Base-by-base conservation (phyloP, 2,329 filamentous ascomycete species). In the Monosporascus cannonballus region DNA sequence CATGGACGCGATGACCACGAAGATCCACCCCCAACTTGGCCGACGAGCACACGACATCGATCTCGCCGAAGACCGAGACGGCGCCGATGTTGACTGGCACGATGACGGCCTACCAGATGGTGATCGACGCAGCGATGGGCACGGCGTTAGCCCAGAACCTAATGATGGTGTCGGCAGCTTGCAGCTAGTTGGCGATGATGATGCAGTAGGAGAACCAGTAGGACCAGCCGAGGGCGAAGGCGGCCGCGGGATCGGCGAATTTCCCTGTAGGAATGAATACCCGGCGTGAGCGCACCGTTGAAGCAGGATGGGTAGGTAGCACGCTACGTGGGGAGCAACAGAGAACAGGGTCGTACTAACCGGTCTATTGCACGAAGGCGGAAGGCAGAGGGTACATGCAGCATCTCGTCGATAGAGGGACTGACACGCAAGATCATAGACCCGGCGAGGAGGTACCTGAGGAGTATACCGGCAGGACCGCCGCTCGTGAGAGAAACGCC, bases 21-120 rank as follows among this genome's bases (percentile, higher is more conserved):
- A 69, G 50, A 77, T 75, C 72, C 74, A 76, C 36, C 69, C 69
- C 66, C 38, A 76, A 74, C 54, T 77, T 77, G 59, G 76, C 72
- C 2, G 67, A 65, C 6, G 71, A 72, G 37, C 68, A 65, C 6
- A 72, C 54, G 18, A 76, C 73, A 55, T 77, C 75, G 14, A 74
- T 69, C 54, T 77, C 74, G 3, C 70, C 74, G 51, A 76, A 77
- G 44, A 73, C 54, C 7, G 61, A 70, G 44, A 76, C 74, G 1
- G 69, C 72, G 15, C 69, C 67, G 25, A 76, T 54, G 52, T 76
- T 76, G 47, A 70, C 64, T 3, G 59, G 49, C 15, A 72, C 57
- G 46, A 72, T 69, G 30, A 76, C 65, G 3, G 69, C 59, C 59
- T 71, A 67, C 61, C 72, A 74, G 48, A 77, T 74, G 6, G 68